Base-by-base conservation (phyloP, 2,329 filamentous ascomycete genomes). In the Alternaria arborescens region DNA sequence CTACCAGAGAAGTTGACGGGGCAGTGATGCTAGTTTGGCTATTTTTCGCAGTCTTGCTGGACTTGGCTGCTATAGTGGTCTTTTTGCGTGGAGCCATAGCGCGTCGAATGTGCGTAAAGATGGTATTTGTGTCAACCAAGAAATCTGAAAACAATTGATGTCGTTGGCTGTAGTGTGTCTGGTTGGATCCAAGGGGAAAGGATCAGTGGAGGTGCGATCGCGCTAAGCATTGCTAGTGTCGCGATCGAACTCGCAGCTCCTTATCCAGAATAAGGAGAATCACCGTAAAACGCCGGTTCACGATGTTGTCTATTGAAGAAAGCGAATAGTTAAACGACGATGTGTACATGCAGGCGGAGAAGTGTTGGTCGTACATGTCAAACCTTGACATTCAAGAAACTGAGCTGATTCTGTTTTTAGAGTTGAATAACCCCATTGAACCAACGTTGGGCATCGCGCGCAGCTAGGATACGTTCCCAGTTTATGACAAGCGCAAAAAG, bases 11-110 rank as follows among this genome's bases (percentile, higher is more conserved):
- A 30, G 59, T 32, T 26, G 50, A 22, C 5, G 72, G 71, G 32
- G 60, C 61, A 47, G 62, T 18, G 10, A 74, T 65, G 12, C 26
- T 38, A 40, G 52, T 12, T 52, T 55, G 42, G 55, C 22, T 43
- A 22, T 36, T n/a, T 38, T 55, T 58, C 11, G 50, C n/a, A 8
- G 42, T 24, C 36, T 58, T 58, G 57, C n/a, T 40, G 32, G 46
- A 11, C 51, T 62, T 46, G 43, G 62, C 36, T 53, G 56, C 3
- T 51, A 46, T 52, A 24, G 55, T 26, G 20, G 40, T 36, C 54
- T 64, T 59, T 8, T 62, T 66, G 47, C 55, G 67, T 38, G 66
- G 60, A 24, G 66, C 58, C 67, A 70, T 70, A 8, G 42, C 38
- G 48, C 53, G 55, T 55, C 22, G 46, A 5, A 42, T 42, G 42